Evolutionary conservation across 257 asterid genomes (phyloP).

Genomic region (Solanum sitiens): DNA sequence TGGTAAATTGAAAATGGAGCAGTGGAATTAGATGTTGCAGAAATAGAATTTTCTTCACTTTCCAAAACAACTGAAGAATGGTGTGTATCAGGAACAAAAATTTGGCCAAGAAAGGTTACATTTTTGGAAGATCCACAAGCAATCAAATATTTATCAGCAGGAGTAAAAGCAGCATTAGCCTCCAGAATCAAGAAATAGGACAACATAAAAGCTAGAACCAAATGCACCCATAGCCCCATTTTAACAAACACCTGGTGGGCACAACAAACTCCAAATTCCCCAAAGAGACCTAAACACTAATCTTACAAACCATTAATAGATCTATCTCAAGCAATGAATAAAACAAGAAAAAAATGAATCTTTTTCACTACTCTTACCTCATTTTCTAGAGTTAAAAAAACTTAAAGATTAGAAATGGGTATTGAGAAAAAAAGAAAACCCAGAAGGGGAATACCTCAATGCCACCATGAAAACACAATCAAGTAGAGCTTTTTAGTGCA

Average conservation of each 20-base stretch:
- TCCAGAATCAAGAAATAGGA: constrained; percentile 5
- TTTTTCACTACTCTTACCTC: neutral
- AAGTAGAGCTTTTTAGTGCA: constrained; percentile 25
- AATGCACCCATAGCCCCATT: constrained; percentile 29
- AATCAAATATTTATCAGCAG: constrained; percentile 45
- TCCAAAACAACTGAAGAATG: constrained; percentile 33
- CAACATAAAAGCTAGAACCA: constrained; percentile 23
- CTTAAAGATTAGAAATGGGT: neutral
- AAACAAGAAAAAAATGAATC: neutral
- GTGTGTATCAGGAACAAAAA: constrained; percentile 39
- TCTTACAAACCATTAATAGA: neutral
- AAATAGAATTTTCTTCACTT: constrained; percentile 27
- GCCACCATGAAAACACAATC: constrained; percentile 16
- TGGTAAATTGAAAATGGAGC: constrained; percentile 55
- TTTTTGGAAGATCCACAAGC: constrained; percentile 67
- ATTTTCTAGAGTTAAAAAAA: neutral
- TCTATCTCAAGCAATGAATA: neutral
- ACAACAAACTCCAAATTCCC: neutral
- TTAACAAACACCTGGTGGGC: neutral
- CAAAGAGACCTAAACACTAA: neutral
- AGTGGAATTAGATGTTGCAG: constrained; percentile 40
- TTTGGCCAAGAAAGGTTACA: constrained; percentile 43
- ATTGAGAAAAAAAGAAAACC: constrained; percentile 2
- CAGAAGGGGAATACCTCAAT: neutral
- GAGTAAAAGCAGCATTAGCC: constrained; percentile 37